phyloP scores from a whole-genome alignment of 169 alveolate species.

The Eimeria acervulina region DNA sequence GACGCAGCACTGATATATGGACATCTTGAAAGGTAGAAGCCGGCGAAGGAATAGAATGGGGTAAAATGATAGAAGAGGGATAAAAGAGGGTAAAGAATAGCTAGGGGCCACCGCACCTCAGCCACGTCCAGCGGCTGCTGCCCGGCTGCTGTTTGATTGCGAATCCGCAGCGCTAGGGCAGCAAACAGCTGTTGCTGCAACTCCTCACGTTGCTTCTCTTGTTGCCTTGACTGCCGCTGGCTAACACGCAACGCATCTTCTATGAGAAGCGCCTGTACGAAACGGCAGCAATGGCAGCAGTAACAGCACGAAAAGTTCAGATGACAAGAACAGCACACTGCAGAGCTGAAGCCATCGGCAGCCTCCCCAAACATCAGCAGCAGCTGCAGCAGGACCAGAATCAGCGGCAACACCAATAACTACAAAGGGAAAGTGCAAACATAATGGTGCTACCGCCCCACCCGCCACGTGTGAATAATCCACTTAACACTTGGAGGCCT shows the following conservation, averaged over 20 bases:
- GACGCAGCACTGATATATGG: not conserved
- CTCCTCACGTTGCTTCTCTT: constrained; percentile 55
- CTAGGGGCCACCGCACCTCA: constrained; percentile 26
- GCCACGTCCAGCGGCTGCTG: constrained; percentile 71
- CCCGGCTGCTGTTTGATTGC: constrained; percentile 60
- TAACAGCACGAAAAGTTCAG: not conserved
- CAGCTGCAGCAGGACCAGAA: no score
- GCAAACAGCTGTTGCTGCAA: constrained; percentile 70
- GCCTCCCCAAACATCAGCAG: not conserved
- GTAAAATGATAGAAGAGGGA: not conserved
- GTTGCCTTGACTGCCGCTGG: constrained; percentile 9
- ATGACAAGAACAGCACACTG: not conserved
- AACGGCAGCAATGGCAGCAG: constrained; percentile 29
- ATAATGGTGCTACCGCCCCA: not conserved
- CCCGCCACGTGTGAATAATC: constrained; percentile 45
- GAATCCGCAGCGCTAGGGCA: constrained; percentile 69
- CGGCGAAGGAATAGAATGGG: not conserved
- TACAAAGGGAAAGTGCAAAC: not conserved
- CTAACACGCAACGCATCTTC: constrained; percentile 19
- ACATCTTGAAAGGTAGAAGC: not conserved
- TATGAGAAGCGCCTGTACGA: constrained; percentile 20
- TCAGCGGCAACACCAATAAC: not conserved
- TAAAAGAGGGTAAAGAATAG: not conserved
- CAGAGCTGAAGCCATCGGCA: constrained; percentile 22
- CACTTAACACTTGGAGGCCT: constrained; percentile 30